Evolutionary conservation across 148 eudicot species (phyloP).

Genomic region (Euryodendron excelsum): DNA sequence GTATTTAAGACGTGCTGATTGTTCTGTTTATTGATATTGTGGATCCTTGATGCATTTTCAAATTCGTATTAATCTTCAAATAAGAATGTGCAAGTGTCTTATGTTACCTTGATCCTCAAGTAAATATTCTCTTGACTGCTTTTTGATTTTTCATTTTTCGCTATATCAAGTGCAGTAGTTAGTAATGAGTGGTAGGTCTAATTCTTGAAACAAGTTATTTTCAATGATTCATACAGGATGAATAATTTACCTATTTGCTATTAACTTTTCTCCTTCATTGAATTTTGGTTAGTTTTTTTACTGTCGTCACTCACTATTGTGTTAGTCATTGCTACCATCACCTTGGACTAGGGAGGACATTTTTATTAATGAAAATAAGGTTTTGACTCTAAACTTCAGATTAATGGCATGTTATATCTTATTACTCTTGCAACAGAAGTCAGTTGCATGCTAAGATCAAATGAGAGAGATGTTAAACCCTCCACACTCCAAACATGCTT

Average conservation of each 20-base stretch:
- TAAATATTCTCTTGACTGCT: conserved; percentile 35
- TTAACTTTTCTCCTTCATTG: neutral
- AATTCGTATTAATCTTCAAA: conserved; percentile 63
- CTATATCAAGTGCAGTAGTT: too few relatives aligned
- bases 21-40: conserved; percentile 31
- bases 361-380: neutral
- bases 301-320: too few relatives aligned
- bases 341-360: neutral
- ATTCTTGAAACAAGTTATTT: neutral
- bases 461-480: too few relatives aligned
- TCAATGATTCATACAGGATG: neutral
- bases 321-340: neutral
- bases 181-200: neutral
- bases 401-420: neutral
- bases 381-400: neutral
- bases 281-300: neutral
- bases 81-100: conserved; percentile 83
- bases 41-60: conserved; percentile 87
- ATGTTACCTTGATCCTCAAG: conserved; percentile 91
- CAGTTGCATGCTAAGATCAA: neutral
- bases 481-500: neutral
- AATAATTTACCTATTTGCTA: neutral
- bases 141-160: conserved; percentile 34
- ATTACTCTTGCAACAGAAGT: neutral
- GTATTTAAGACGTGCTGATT: neutral